Evolutionary conservation across 805 yeast genomes (phyloP).

Genomic region (Phaffomyces opuntiae): DNA sequence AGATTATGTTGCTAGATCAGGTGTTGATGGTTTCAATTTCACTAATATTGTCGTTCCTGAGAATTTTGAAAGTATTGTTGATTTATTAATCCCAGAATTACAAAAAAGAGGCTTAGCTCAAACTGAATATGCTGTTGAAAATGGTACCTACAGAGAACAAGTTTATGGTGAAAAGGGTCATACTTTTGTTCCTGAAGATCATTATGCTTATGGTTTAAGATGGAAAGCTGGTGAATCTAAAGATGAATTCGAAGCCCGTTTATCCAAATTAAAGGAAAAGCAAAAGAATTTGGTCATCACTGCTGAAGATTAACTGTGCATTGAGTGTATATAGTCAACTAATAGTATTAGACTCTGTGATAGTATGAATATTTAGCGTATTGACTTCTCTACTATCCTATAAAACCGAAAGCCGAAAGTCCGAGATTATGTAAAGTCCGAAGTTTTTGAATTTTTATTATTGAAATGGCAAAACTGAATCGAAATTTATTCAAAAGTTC

Average conservation of each 20-base stretch:
- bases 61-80: conserved; percentile 31
- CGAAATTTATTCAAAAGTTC: too few relatives aligned
- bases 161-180: conserved; percentile 8
- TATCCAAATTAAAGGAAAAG: conserved; percentile 1
- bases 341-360: too few relatives aligned
- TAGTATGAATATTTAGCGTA: too few relatives aligned
- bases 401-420: too few relatives aligned
- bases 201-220: conserved; percentile 7
- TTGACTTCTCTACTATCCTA: neutral
- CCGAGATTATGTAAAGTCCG: too few relatives aligned
- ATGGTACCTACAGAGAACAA: conserved; percentile 10
- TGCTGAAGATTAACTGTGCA: conserved; percentile 1
- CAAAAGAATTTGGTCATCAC: conserved; percentile 3
- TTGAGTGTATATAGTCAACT: neutral
- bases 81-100: conserved; percentile 29
- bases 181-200: conserved; percentile 9
- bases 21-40: conserved; percentile 35
- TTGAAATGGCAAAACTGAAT: too few relatives aligned
- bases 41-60: conserved; percentile 31
- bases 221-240: conserved; percentile 8
- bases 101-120: conserved; percentile 28
- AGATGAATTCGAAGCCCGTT: conserved; percentile 6
- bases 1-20: conserved; percentile 32
- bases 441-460: too few relatives aligned
- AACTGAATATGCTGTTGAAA: conserved; percentile 16